Evolutionary conservation across 257 asterid genomes (phyloP), one percentile per base, ranked within the genome.

Genomic region (Paraleonurus japonicus): DNA sequence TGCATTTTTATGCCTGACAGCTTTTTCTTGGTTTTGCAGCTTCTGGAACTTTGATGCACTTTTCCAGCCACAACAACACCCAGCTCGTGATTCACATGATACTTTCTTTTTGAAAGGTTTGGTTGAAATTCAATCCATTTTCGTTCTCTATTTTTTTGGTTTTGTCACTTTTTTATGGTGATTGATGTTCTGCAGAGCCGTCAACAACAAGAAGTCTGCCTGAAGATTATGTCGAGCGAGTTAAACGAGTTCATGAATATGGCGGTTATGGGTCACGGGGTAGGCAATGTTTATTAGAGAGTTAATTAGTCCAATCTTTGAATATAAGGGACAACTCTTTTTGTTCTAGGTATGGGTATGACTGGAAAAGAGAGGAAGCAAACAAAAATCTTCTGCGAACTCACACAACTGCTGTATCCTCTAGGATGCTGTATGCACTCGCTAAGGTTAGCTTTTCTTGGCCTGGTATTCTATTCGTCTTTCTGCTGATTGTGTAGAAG

Each of bases 51-150:
- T 95, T 65, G 99, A 95, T 62, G 95, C 96, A n/a, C 97, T 95
- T 73, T 92, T 92, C 89, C 99, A 95, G 86, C 97, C 98, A 11
- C 98, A 95, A 62, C 99, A 95, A 76, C 99, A 95, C 71, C 99
- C 99, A 39, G 99, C 99, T 63, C 97, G 99, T 73, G 98, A 95
- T 87, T 95, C 99, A 63, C 99, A 92, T 22, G 99, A 95, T 78
- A 92, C 99, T 16, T 95, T 95, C 88, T 95, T 95, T 80, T 74
- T 95, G 75, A 88, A 88, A 88, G 98, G 98, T 87, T 61, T 41
- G 78, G 43, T 70, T 39, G 20, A 12, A 51, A 58, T 65, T 58
- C 37, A 32, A 32, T 6, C 50, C 59, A 9, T 70, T 61, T 77
- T 79, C 22, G 39, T 63, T 78, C 39, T 77, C 19, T 28, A 30